Evolutionary conservation across 2,329 filamentous ascomycete species (phyloP), one percentile per base, ranked within the genome.

Genomic region (Monilinia polystroma): DNA sequence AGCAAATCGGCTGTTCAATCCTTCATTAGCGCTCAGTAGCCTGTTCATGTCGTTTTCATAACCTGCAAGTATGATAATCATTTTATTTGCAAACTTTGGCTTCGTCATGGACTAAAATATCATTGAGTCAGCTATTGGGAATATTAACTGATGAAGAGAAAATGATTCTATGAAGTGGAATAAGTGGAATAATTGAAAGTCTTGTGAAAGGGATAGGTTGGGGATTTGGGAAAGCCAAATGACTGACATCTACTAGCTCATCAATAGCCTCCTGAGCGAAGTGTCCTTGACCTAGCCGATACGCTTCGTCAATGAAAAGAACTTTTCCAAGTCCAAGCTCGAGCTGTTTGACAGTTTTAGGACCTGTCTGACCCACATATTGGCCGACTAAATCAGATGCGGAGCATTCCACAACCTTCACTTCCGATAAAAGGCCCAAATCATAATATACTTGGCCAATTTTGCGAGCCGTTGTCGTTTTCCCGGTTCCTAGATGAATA

Each of bases 391-490:
- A 75, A 45, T 93, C 89, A 0, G 86, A 85, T 0, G 88, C 87
- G 0, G 90, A 92, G 56, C 82, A 85, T 64, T 92, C 87, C 0
- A 87, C 75, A 0, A 92, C 87, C 35, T 88, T 83, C 0, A 81
- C 82, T 0, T 80, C 80, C 0, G 84, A 77, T 0, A 93, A 78
- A 45, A 93, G 84, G 0, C 89, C 89, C 81, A 92, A 85, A 71
- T 93, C 87, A 72, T 91, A 93, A 73, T 86, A 93, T 0, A 93
- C 80, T 69, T 91, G 84, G 4, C 90, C 90, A 82, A 93, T 90
- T 68, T 88, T 90, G n/a, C 83, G 79, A 0, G 91, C 91, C 0
- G 84, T 91, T 0, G 87, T 88, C 0, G 90, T 92, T 73, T 93
- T 93, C 0, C 90, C 90, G 0, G 90, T 92, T 0, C 84, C 83